Base-by-base conservation (phyloP, 805 yeast genomes). In the Pichia phayaonensis region DNA sequence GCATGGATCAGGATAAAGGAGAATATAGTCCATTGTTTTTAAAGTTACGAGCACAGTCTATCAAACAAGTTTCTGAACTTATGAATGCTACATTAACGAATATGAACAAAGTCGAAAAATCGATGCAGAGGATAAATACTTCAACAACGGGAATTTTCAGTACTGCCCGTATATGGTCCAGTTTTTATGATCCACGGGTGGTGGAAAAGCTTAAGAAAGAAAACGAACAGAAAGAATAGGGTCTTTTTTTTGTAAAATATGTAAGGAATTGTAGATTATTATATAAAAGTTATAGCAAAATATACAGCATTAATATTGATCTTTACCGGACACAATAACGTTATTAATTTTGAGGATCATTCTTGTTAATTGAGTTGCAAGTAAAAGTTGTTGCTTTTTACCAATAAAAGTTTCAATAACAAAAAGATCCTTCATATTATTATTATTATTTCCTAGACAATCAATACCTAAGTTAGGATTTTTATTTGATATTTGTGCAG, bases 361-460 rank as follows among this genome's bases (percentile, higher is more conserved):
- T 73, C 99, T 82, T 51, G 97, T 90, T 66, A 94, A 78, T 72
- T 94, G 99, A 15, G 99, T 94, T 45, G 99, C 99, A 67, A 94
- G 77, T 65, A 88, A 72, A 58, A 94, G 78, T 72, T 94, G 99
- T 70, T 94, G 98, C 68, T 88, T 90, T 76, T 94, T 94, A 63
- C 99, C 97, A 60, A 94, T 90, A 66, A 89, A 81, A 50, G 99
- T 98, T 69, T 94, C 99, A 59, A 94, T 90, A 45, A 94, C 96
- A 67, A 92, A 94, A 62, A 86, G 74, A 62, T 90, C 89, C 65
- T 84, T 86, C 99, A 94, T 94, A 68, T 94, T 95, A 66, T 84
- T 88, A 45, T 86, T 80, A 46, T 94, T 94, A 58, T 76, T 77
- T 56, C 95, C 95, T 63, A 95, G 73, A 72, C 97, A 90, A 70